These are phyloP conservation scores for Cucumis sativus DNA, from an alignment of 306 rosid genomes.

Conservation along the genomic window DNA sequence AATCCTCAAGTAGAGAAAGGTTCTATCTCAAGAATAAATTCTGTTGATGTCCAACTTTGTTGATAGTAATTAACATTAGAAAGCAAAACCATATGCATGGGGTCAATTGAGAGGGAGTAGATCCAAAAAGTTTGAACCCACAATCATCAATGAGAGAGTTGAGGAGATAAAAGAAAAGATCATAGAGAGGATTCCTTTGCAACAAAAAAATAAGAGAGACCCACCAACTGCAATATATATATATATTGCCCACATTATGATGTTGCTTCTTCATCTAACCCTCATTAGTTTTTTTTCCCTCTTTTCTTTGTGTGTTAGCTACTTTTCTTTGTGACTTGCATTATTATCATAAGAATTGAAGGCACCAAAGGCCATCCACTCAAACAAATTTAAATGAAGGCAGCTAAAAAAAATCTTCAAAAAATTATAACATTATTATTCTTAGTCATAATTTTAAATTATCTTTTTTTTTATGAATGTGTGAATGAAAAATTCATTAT, in stretches of 20 bases:
- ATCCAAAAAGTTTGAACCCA: conserved; percentile 23
- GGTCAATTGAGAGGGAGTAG: conserved; percentile 15
- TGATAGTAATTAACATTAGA: neutral
- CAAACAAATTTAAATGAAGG: neutral
- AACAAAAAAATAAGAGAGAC: neutral
- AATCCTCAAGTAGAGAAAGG: neutral
- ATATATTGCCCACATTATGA: neutral
- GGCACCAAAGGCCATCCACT: conserved; percentile 1
- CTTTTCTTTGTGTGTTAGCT: neutral
- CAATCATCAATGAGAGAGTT: neutral
- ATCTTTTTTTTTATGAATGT: too few relatives aligned
- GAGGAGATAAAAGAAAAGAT: neutral
- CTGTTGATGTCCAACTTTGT: neutral
- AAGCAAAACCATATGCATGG: conserved; percentile 8
- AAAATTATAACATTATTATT: neutral
- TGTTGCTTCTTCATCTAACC: neutral
- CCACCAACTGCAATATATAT: neutral
- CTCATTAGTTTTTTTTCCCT: neutral
- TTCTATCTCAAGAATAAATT: too few relatives aligned
- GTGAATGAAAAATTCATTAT: too few relatives aligned
- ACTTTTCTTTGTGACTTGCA: neutral
- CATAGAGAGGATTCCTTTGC: neutral
- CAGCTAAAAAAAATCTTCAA: neutral
- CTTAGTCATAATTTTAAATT: too few relatives aligned
- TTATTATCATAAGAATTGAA: neutral